Base-by-base conservation (phyloP, 148 eudicot species). In the Vaccinium vitisidaea region DNA sequence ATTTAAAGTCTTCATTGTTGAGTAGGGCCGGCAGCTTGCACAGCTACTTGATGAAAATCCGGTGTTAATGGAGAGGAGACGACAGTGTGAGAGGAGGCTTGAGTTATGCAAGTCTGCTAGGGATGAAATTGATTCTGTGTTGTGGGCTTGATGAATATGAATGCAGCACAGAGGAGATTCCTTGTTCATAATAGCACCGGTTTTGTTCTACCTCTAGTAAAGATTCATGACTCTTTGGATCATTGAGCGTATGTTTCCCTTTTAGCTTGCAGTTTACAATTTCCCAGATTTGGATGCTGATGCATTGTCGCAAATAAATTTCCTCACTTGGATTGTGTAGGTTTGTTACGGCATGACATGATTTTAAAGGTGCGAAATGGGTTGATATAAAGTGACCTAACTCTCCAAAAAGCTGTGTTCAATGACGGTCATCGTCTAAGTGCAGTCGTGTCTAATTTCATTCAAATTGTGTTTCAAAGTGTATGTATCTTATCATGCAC, bases 91-190 rank as follows among this genome's bases (percentile, higher is more conserved):
- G 9, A 93, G 84, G 85, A 89, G 93, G 84, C 91, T 92, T 1
- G 90, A 92, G 87, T 74, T 93, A 58, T 92, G 89, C 87, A 92
- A 87, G 77, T 71, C 92, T 69, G 93, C 93, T 7, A 87, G 91
- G 85, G 87, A 91, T 19, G 94, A 92, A 87, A 88, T 93, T 78
- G 92, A 91, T 79, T 86, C 91, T 0, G 90, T 90, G 76, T 75
- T 84, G 6, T 92, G 91, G 90, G 77, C 81, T 50, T 43, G 82
- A 82, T 86, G 71, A 85, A 61, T 46, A 52, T 86, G 54, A 19
- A 53, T 79, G 65, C 61, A n/a, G 9, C 67, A 14, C 15, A 43
- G 25, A n/a, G 71, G 43, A n/a, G 67, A 58, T 61, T 2, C 65
- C 39, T 27, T 75, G 39, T 75, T 75, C 53, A 75, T 75, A 75